Evolutionary conservation across 1,284 basidiomycete genomes (phyloP), one percentile per base, ranked within the genome.

Genomic region (Cerrena zonata): DNA sequence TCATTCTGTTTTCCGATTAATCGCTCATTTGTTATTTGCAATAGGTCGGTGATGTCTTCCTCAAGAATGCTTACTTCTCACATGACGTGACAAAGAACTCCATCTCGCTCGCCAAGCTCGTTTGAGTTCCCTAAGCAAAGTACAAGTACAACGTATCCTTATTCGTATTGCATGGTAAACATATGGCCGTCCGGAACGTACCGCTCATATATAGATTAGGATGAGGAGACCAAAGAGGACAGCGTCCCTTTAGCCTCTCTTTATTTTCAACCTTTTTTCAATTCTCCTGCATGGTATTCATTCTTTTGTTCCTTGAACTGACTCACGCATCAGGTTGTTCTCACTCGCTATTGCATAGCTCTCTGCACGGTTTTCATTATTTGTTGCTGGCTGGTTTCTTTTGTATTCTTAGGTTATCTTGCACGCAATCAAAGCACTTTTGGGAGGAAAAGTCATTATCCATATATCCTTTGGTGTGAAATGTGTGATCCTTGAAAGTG

Each of bases 41-140:
- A 12, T 46, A 79, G 77, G 69, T 82, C 45, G 82, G 83, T 37
- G 84, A 84, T 58, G 80, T 82, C 38, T 89, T 88, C 74, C 70
- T 89, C 61, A 88, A 89, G 77, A 89, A 87, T 61, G 86, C 78
- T 0, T 89, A 89, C 67, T 86, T 88, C 66, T 87, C 84, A 11
- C 86, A 82, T 7, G 78, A 91, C 60, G 78, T 83, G 7, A 68
- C 68, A 25, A 77, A 79, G 61, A 88, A 92, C 67, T 69, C 75
- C 46, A 76, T 93, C 51, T 84, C 80, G 45, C 75, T 92, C 51
- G 89, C 87, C 42, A 62, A 63, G 54, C 64, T 68, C 41, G 62
- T 60, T 21, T 65, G 57, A 56, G 47, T 24, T 34, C 7, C 15
- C 30, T n/a, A n/a, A n/a, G n/a, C n/a, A n/a, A n/a, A n/a, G n/a